Evolutionary conservation across 1,284 basidiomycete species (phyloP).

Genomic region (Apiotrichum laibachii): DNA sequence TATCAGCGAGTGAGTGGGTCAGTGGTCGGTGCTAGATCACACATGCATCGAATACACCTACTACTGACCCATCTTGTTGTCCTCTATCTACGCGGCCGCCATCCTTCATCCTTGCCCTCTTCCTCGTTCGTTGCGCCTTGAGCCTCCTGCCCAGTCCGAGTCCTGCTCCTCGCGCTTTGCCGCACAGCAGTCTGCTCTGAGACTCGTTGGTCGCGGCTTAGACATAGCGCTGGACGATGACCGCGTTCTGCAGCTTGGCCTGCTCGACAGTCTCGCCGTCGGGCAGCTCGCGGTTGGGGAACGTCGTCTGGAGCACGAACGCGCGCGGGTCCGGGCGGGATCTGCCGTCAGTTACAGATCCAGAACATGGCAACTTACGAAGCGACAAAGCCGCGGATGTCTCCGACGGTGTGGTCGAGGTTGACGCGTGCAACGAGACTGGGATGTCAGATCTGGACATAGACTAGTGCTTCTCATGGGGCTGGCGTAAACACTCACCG

Average conservation of each 20-base stretch:
- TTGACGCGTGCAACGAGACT: constrained; percentile 81
- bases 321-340: constrained; percentile 68
- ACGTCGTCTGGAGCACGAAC: constrained; percentile 79
- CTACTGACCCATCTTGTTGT: too few relatives aligned
- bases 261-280: constrained; percentile 67
- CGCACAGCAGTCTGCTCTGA: too few relatives aligned
- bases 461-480: background rate
- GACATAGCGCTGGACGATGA: constrained; percentile 72
- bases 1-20: too few relatives aligned
- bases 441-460: background rate
- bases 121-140: too few relatives aligned
- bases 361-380: constrained; percentile 62
- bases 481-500: constrained; percentile 25
- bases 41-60: too few relatives aligned
- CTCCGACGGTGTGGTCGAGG: constrained; percentile 81
- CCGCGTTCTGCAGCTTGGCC: constrained; percentile 73
- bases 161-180: too few relatives aligned
- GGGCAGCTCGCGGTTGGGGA: constrained; percentile 73
- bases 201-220: constrained; percentile 7
- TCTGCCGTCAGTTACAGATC: constrained; percentile 51
- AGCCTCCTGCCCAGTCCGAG: too few relatives aligned
- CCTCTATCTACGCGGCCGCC: too few relatives aligned
- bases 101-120: too few relatives aligned
- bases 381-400: constrained; percentile 83
- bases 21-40: too few relatives aligned